phyloP scores from a whole-genome alignment of 2,329 filamentous ascomycete species.

The Penicillium sp. region DNA sequence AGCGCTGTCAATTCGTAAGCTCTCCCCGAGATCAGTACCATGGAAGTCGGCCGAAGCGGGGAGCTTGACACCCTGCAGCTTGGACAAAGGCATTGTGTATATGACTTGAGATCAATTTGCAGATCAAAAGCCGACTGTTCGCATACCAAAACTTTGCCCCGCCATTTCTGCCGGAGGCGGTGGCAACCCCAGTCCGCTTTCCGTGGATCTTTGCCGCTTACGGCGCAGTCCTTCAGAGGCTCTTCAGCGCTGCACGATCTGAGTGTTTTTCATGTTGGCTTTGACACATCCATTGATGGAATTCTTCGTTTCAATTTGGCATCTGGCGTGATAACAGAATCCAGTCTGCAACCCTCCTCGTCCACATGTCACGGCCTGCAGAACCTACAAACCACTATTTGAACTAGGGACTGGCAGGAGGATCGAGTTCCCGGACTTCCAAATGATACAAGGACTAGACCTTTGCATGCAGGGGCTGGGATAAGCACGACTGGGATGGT shows the following conservation, averaged over 20 bases:
- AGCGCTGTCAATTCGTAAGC: slow-evolving; percentile 10
- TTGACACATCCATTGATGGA: no score
- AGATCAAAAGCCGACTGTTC: neutral
- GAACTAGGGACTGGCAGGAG: neutral
- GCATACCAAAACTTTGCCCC: slow-evolving; percentile 22
- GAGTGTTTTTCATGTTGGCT: no score
- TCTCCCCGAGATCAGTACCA: slow-evolving; percentile 27
- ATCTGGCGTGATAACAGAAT: no score
- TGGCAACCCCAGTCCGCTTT: slow-evolving; percentile 12
- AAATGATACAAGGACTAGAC: neutral
- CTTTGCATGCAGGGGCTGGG: slow-evolving; percentile 1
- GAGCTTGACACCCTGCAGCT: slow-evolving; percentile 50
- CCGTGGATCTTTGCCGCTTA: neutral
- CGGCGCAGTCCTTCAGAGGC: neutral
- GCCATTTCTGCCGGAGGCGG: slow-evolving; percentile 30
- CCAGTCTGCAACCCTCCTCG: no score
- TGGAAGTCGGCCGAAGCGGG: slow-evolving; percentile 69
- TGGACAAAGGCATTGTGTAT: slow-evolving; percentile 34
- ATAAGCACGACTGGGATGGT: neutral
- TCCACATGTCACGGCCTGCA: no score
- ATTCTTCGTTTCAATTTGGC: no score
- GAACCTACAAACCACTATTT: no score
- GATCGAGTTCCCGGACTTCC: neutral
- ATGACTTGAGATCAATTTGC: neutral
- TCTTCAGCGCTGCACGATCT: neutral